A percentile compares a stretch with the other conserved stretches of the same genome.
Evolutionary conservation across 345 rosid species (phyloP).

Genomic region (Xanthoceras sorbifolium): DNA sequence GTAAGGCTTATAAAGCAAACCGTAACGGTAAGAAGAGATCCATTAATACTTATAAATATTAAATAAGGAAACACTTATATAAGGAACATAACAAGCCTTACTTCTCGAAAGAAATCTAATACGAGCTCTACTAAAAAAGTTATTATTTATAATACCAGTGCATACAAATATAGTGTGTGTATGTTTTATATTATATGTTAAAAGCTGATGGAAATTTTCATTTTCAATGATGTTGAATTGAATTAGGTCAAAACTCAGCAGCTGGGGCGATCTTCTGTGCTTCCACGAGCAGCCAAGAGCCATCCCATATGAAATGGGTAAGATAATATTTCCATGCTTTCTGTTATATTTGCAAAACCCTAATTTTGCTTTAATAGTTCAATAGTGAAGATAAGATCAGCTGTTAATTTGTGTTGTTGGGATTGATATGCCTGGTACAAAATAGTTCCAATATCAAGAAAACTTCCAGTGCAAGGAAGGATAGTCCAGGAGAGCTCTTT

Average conservation of each 20-base stretch:
- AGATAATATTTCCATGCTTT: background rate
- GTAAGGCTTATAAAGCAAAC: constrained; percentile 11
- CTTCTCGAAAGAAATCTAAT: too few relatives aligned
- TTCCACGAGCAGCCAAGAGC: background rate
- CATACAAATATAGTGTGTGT: too few relatives aligned
- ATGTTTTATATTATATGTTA: too few relatives aligned
- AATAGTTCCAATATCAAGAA: too few relatives aligned
- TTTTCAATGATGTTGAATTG: background rate
- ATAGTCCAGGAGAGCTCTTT: background rate
- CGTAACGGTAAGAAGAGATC: background rate
- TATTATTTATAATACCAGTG: too few relatives aligned
- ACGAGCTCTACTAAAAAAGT: too few relatives aligned
- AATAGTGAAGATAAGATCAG: constrained; percentile 11
- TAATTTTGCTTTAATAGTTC: background rate
- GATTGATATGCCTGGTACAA: constrained; percentile 8
- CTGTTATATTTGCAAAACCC: background rate
- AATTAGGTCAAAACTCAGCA: background rate
- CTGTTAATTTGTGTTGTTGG: constrained; percentile 2
- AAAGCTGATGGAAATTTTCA: background rate
- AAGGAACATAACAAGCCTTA: too few relatives aligned
- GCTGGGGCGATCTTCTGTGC: background rate
- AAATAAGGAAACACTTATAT: too few relatives aligned
- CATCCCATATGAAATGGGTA: too few relatives aligned
- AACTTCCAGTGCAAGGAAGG: background rate
- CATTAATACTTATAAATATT: too few relatives aligned